Base-by-base conservation (phyloP, 352 stramenopile genomes). In the Thalassiosira livingstoniorum region DNA sequence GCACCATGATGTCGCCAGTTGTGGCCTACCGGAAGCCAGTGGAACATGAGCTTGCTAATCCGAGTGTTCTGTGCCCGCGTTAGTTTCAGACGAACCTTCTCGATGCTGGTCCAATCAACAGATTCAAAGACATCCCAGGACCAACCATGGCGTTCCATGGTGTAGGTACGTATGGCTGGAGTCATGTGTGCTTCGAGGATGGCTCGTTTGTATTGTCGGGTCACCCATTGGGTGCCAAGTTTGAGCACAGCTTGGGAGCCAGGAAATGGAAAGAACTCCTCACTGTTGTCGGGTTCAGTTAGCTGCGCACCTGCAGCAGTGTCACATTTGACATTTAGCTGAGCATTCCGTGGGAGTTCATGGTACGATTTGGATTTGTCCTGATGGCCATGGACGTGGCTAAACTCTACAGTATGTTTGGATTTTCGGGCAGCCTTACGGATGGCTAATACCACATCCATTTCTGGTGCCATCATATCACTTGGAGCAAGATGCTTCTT, bases 41-140 rank as follows among this genome's bases (percentile, higher is more conserved):
- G 2, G 42, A 34, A 75, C 67, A 75, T 75, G 31, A 75, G 64
- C 53, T 75, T 75, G 32, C 51, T 75, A 13, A 34, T 66, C 0
- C 53, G 51, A 0, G 61, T 25, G 11, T 10, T 64, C 21, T 32
- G 15, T 0, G 0, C 3, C 29, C 54, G 35, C 11, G n/a, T 34
- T 21, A 63, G 27, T 4, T 23, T 39, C 2, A 0, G 11, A 0
- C 67, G 32, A 29, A 75, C 67, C 27, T 18, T 63, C 1, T 53
- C 67, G 34, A 75, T 75, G 13, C 32, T 32, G 1, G 11, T 39
- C 53, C 67, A 75, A 23, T 75, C 23, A 31, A 75, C 57, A 4
- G 53, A 27, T 3, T 66, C 2, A 35, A 54, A 54, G 0, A 21
- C 39, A 2, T 51, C 2, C 4, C 10, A 1, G 10, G 4, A n/a